Evolutionary conservation across 306 rosid genomes (phyloP).

Genomic region (Parietaria judaica): DNA sequence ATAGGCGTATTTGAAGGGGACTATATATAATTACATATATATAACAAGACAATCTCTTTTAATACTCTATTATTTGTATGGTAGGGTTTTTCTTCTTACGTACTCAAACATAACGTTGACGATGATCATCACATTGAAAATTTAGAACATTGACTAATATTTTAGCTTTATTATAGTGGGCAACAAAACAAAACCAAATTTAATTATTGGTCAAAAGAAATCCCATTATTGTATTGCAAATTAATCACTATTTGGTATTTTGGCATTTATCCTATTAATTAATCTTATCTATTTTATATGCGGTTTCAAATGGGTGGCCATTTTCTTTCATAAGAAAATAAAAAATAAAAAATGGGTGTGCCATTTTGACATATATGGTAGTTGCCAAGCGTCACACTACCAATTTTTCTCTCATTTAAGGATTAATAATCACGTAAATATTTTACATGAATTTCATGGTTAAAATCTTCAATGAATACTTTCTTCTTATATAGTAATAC

Average conservation of each 20-base stretch:
- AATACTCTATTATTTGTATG: too few relatives aligned
- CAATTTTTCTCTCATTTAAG: too few relatives aligned
- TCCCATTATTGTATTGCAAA: background rate
- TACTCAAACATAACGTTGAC: too few relatives aligned
- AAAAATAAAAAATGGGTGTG: conserved; percentile 3
- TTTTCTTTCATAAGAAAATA: too few relatives aligned
- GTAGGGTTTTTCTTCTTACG: too few relatives aligned
- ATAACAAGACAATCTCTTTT: background rate
- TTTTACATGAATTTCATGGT: too few relatives aligned
- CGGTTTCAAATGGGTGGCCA: conserved; percentile 14
- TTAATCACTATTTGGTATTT: background rate
- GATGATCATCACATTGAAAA: too few relatives aligned
- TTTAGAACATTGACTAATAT: background rate
- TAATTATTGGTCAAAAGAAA: background rate
- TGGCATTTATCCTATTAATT: conserved; percentile 11
- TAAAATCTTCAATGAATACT: too few relatives aligned
- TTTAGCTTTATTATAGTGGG: background rate
- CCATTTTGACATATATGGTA: background rate
- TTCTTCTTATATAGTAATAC: too few relatives aligned
- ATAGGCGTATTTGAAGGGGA: background rate
- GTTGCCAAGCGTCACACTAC: conserved; percentile 16
- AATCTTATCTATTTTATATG: background rate
- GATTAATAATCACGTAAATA: too few relatives aligned
- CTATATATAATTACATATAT: background rate
- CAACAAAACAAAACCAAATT: background rate